phyloP scores from a whole-genome alignment of 768 basidiomycete genomes.

The Mycena latifolia region DNA sequence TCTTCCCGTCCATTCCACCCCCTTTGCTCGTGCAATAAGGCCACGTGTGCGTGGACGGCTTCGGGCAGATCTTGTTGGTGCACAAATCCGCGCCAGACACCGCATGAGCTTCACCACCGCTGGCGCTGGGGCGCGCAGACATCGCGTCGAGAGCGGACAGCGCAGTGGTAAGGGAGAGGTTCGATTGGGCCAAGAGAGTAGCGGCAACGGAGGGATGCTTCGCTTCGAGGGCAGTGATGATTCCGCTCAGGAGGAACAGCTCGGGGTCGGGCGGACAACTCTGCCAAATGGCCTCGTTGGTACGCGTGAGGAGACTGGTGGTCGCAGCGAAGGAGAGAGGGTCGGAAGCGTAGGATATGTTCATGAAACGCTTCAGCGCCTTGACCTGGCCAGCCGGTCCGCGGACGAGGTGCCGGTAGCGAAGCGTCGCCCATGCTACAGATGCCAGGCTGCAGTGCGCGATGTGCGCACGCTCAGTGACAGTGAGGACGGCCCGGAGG shows the following conservation, averaged over 20 bases:
- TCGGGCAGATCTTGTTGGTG: neutral
- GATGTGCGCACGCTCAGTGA: neutral
- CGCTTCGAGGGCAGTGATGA: neutral
- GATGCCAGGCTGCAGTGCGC: neutral
- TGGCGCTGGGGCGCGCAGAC: too few species aligned
- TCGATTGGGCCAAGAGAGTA: neutral
- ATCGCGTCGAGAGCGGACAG: neutral
- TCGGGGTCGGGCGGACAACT: too few species aligned
- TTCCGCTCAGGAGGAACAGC: neutral
- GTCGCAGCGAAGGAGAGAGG: neutral
- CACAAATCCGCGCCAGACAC: neutral
- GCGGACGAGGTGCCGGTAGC: neutral
- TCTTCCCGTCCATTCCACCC: too few species aligned
- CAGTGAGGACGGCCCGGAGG: neutral
- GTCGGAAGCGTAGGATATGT: neutral
- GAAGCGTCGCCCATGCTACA: neutral
- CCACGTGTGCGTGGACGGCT: neutral
- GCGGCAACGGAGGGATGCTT: too few species aligned
- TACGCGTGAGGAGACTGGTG: too few species aligned
- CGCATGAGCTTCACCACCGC: too few species aligned
- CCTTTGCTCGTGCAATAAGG: constrained; percentile 14
- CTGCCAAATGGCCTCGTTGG: too few species aligned
- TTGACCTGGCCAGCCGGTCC: neutral
- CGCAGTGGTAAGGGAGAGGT: neutral
- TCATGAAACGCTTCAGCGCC: neutral